Evolutionary conservation across 1,284 basidiomycete species (phyloP).

Genomic region (Apiotrichum gracile): DNA sequence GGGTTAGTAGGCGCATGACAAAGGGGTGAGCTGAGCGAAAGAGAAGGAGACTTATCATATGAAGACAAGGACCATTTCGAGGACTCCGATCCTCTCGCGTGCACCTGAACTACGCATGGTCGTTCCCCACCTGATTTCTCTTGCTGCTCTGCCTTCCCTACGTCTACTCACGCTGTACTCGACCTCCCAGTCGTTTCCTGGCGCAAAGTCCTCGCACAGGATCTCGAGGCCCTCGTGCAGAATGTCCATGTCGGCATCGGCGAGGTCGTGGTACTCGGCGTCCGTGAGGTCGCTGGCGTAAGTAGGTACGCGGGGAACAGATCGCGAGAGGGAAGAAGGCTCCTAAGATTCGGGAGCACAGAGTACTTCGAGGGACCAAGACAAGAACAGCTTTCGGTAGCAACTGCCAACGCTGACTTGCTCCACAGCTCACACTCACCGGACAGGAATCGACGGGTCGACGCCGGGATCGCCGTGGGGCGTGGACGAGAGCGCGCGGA

Average conservation of each 20-base stretch:
- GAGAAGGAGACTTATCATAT: too few species aligned
- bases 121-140: too few species aligned
- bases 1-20: background rate
- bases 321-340: background rate
- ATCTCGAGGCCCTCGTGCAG: constrained; percentile 74
- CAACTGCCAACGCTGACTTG: background rate
- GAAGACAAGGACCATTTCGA: too few species aligned
- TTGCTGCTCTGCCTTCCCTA: too few species aligned
- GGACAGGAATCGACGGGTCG: constrained; percentile 12
- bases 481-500: constrained; percentile 2
- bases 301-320: background rate
- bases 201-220: constrained; percentile 59
- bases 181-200: constrained; percentile 65
- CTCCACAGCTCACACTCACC: constrained; percentile 3
- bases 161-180: constrained; percentile 88
- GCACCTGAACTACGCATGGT: too few species aligned
- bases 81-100: too few species aligned
- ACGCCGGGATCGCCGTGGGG: constrained; percentile 15
- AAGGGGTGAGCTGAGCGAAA: too few species aligned
- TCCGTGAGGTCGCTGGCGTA: constrained; percentile 16
- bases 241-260: constrained; percentile 75
- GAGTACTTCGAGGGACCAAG: too few species aligned
- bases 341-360: background rate
- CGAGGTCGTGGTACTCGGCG: constrained; percentile 63
- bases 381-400: background rate